Base-by-base conservation (phyloP, 1,284 basidiomycete genomes). In the Rhodotorula mucilaginosa region DNA sequence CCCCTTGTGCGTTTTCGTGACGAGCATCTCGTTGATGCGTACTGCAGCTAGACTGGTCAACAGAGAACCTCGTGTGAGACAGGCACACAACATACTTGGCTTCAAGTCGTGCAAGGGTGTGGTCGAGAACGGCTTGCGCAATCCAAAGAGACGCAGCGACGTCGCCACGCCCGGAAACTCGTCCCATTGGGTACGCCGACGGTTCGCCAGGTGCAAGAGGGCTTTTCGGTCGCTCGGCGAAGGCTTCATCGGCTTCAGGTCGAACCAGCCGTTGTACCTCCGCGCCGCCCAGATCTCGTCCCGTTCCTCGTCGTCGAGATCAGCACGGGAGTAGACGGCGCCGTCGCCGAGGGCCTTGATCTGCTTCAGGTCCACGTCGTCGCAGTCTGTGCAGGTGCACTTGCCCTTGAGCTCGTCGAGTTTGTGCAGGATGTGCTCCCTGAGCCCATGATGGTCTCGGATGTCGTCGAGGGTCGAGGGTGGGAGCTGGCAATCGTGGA, bases 1-100 rank as follows among this genome's bases (percentile, higher is more conserved):
- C 4, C 65, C 65, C 46, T 58, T 54, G 49, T 66, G 65, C 44
- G 39, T 44, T 39, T 66, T 54, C 34, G 58, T 49, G 4, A 44
- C 29, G 3, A 12, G 21, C 48, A 65, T 44, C 3, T 65, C 64
- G 23, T 52, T 46, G 31, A 65, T 16, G 4, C 34, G 34, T n/a
- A 65, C 63, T 64, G 46, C 34, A 34, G 26, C 1, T 26, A 26
- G 26, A 26, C 34, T 34, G 5, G 34, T 34, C 34, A 34, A 34
- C 34, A 18, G 26, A 4, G 8, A 1, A 19, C 5, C 15, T 3
- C 3, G 3, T 3, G 39, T 56, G 34, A 56, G 62, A 23, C 23
- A 21, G 8, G 10, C 5, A 34, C 34, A 3, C 15, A 19, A 47
- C 62, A 16, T 19, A 64, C 62, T 65, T 13, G 56, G 57, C 23